Evolutionary conservation across 2,329 filamentous ascomycete genomes (phyloP).

Genomic region (Colletotrichum liriopes): DNA sequence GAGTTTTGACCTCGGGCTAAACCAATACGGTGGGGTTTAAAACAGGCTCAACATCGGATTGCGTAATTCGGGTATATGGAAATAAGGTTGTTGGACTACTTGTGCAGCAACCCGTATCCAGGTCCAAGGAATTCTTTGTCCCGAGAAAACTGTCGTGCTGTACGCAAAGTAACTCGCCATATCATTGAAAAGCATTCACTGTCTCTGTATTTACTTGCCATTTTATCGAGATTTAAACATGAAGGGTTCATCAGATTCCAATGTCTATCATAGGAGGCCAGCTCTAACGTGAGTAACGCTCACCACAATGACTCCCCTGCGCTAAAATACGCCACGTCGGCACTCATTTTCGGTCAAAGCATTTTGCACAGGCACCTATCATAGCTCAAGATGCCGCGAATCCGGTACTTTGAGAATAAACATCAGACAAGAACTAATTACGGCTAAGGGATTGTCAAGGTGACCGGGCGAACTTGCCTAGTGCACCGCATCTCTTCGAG

Average conservation of each 20-base stretch:
- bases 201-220: too few species aligned
- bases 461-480: not conserved
- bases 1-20: slow-evolving; percentile 10
- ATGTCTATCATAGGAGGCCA: not conserved
- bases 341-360: not conserved
- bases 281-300: too few species aligned
- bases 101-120: not conserved
- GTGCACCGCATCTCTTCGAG: not conserved
- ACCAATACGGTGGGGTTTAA: not conserved
- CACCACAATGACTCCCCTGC: not conserved
- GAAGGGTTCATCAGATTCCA: too few species aligned
- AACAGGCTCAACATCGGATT: slow-evolving; percentile 6
- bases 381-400: not conserved
- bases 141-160: too few species aligned
- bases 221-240: too few species aligned
- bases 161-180: too few species aligned
- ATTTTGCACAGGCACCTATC: not conserved
- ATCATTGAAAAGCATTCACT: too few species aligned
- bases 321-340: not conserved
- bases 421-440: not conserved
- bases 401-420: not conserved
- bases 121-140: too few species aligned
- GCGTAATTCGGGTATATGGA: not conserved
- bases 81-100: not conserved
- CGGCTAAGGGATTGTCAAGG: not conserved